These are phyloP conservation scores for Eucalyptus viminalis DNA, from an alignment of 345 rosid genomes.

Conservation along the genomic window DNA sequence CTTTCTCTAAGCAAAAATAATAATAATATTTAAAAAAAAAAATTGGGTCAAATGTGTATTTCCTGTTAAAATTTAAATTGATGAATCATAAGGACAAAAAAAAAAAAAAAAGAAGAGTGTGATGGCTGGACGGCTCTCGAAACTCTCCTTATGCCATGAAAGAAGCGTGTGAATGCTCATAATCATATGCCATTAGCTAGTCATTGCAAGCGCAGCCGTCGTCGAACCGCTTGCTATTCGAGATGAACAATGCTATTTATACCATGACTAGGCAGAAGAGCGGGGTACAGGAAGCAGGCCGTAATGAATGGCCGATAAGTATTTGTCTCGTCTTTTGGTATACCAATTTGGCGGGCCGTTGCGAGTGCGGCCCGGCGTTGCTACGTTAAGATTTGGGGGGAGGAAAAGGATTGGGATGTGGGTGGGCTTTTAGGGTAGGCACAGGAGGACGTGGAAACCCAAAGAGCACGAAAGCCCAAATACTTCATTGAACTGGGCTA, in stretches of 20 bases:
- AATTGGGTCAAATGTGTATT: neutral
- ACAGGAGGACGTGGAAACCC: neutral
- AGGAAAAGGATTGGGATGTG: neutral
- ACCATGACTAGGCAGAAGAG: neutral
- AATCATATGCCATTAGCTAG: neutral
- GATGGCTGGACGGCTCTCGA: neutral
- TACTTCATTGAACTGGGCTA: neutral
- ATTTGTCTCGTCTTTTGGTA: neutral
- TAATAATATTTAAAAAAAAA: neutral
- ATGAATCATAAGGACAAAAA: neutral
- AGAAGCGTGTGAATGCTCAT: neutral
- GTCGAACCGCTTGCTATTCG: neutral
- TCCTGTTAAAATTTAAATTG: neutral
- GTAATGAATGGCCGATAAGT: neutral
- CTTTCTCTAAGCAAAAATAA: neutral
- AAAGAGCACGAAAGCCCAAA: neutral
- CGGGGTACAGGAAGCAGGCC: neutral
- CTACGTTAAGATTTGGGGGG: neutral
- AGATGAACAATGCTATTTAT: neutral
- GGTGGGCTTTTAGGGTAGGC: neutral
- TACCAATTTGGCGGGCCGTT: neutral
- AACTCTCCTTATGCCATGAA: neutral
- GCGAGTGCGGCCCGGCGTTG: fast-evolving
- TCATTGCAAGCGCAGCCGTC: neutral
- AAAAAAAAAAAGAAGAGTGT: neutral